Percentiles rank a stretch among this genome's conserved stretches.
These are phyloP conservation scores for Flaveria brownii DNA, from an alignment of 129 eudicot species.

Conservation along the genomic window DNA sequence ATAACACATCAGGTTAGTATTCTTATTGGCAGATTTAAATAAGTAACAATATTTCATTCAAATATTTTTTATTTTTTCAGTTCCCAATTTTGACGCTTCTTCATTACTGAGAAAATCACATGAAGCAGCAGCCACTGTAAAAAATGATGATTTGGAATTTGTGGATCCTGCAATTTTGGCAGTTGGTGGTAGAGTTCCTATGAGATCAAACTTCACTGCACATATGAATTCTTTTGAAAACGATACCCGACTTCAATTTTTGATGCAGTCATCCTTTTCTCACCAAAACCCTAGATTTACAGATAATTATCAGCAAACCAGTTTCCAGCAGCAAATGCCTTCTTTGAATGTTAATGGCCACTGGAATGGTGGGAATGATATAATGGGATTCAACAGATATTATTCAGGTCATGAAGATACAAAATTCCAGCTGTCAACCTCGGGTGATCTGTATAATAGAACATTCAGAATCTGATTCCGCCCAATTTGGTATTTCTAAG, in stretches of 20 bases:
- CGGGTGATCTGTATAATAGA: slow-evolving; percentile 69
- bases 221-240: slow-evolving; percentile 56
- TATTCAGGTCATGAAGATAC: slow-evolving; percentile 74
- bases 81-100: slow-evolving; percentile 53
- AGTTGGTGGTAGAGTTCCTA: slow-evolving; percentile 81
- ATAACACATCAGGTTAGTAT: slow-evolving; percentile 58
- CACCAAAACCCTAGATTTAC: slow-evolving; percentile 66
- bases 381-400: slow-evolving; percentile 56
- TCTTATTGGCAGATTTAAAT: not conserved
- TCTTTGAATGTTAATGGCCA: slow-evolving; percentile 27
- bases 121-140: slow-evolving; percentile 56
- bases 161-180: slow-evolving; percentile 97
- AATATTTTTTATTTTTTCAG: slow-evolving; percentile 36
- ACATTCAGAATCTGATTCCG: slow-evolving; percentile 63
- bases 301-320: slow-evolving; percentile 53
- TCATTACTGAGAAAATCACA: slow-evolving; percentile 55
- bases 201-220: slow-evolving; percentile 50
- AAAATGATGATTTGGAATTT: slow-evolving; percentile 54
- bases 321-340: slow-evolving; percentile 35
- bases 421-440: slow-evolving; percentile 60
- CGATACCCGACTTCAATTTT: slow-evolving; percentile 62
- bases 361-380: slow-evolving; percentile 49
- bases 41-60: not conserved
- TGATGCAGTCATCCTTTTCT: slow-evolving; percentile 66
- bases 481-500: slow-evolving; percentile 26